Evolutionary conservation across 2,329 filamentous ascomycete genomes (phyloP).

Genomic region (Pseudodiploospora longispora): DNA sequence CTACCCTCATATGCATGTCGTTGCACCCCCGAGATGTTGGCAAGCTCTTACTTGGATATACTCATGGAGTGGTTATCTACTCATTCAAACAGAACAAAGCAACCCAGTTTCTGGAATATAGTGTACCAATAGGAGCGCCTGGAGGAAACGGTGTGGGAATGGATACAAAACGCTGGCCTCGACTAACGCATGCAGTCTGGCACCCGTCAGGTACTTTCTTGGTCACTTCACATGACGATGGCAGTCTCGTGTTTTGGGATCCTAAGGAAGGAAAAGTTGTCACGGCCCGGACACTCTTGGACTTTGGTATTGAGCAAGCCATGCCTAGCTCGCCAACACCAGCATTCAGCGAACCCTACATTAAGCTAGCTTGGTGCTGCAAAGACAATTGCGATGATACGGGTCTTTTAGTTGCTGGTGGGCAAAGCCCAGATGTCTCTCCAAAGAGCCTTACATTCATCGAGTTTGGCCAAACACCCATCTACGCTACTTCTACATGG

Average conservation of each 20-base stretch:
- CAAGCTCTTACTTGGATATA: slow-evolving; percentile 84
- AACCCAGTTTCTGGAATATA: slow-evolving; percentile 74
- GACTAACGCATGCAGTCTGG: slow-evolving; percentile 78
- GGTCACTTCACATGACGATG: slow-evolving; percentile 80
- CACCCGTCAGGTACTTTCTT: slow-evolving; percentile 91
- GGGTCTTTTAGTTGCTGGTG: slow-evolving; percentile 77
- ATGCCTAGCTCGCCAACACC: slow-evolving; percentile 42
- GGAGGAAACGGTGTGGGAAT: slow-evolving; percentile 65
- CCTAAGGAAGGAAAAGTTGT: slow-evolving; percentile 77
- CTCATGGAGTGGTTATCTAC: slow-evolving; percentile 78
- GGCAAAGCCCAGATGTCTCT: slow-evolving; percentile 56
- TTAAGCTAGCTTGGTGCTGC: slow-evolving; percentile 82
- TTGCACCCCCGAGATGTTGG: slow-evolving; percentile 91
- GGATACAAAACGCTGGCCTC: slow-evolving; percentile 59
- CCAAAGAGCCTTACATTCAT: slow-evolving; percentile 79
- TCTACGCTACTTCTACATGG: slow-evolving; percentile 89
- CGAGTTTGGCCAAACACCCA: slow-evolving; percentile 80
- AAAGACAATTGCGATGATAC: slow-evolving; percentile 93
- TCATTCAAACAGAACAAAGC: slow-evolving; percentile 88
- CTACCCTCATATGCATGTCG: slow-evolving; percentile 65
- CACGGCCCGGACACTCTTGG: slow-evolving; percentile 71
- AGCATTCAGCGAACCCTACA: slow-evolving; percentile 63
- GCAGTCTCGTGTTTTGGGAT: slow-evolving; percentile 91
- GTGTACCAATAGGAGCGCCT: slow-evolving; percentile 70
- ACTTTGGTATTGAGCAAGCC: slow-evolving; percentile 65